Percentiles rank a stretch among this genome's conserved stretches.
Conservation (phyloP, 768 basidiomycete genomes). For the Coprinopsis strossmayeri region DNA sequence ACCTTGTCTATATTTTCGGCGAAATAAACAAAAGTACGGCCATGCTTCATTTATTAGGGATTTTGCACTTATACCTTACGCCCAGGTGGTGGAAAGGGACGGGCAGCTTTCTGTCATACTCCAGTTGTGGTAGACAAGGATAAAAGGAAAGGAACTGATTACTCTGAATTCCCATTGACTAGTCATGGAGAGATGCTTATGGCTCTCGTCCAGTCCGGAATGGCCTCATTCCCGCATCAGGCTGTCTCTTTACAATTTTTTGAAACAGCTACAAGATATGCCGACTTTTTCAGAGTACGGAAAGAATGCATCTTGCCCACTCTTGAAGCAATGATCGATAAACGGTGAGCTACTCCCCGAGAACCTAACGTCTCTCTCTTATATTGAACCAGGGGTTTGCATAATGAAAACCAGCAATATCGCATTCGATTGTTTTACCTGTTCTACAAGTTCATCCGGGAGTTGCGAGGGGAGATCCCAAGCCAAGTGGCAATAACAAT, state of each 20-base stretch:
- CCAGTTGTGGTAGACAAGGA: constrained; percentile 57
- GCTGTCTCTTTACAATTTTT: constrained; percentile 88
- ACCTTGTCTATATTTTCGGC: constrained; percentile 89
- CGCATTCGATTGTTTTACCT: constrained; percentile 85
- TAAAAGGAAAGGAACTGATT: constrained; percentile 59
- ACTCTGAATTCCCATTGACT: constrained; percentile 79
- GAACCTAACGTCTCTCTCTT: neutral
- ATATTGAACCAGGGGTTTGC: constrained; percentile 61
- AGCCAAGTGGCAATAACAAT: constrained; percentile 63
- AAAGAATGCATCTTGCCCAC: constrained; percentile 84
- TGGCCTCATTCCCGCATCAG: constrained; percentile 78
- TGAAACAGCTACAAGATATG: constrained; percentile 86
- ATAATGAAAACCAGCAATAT: constrained; percentile 62
- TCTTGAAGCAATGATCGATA: constrained; percentile 82
- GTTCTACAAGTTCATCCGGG: constrained; percentile 87
- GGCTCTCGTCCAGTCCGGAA: constrained; percentile 75
- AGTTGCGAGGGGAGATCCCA: constrained; percentile 72
- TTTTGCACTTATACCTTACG: neutral
- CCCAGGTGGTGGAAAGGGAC: constrained; percentile 70
- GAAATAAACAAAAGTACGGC: constrained; percentile 83
- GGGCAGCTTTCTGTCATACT: constrained; percentile 80
- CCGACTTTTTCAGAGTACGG: constrained; percentile 94
- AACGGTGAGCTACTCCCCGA: constrained; percentile 45
- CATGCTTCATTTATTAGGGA: too few species aligned
- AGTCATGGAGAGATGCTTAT: constrained; percentile 86